Evolutionary conservation across 2,329 filamentous ascomycete genomes (phyloP), one percentile per base, ranked within the genome.

Genomic region (Alternaria sp.): DNA sequence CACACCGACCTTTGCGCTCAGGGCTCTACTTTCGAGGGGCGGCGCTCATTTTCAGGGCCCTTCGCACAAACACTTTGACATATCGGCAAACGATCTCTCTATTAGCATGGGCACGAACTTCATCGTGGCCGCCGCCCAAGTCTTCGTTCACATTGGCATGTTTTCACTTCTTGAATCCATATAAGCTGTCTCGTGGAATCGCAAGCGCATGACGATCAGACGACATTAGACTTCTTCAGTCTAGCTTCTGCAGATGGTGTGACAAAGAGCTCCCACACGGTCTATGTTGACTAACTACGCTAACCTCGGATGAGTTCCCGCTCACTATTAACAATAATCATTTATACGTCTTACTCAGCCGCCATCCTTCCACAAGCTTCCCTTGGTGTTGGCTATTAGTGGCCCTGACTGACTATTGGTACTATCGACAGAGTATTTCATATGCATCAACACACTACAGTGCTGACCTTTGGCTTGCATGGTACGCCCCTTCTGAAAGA

Each of bases 281-380:
- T 23, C 29, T 34, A 21, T 48, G 34, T 49, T 68, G 63, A 66
- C 61, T 62, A 60, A 61, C 44, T 6, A 40, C 61, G 42, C 62
- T 63, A 67, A 52, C 33, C 44, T 54, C 37, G 36, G 36, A 41
- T 44, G 28, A 48, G 50, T 42, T 49, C 36, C 36, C 37, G 51
- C 44, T 56, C 37, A 50, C 40, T 55, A 57, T 66, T 63, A 62
- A 58, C 55, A 63, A 66, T 54, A 56, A 61, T 58, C 46, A 61
- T 63, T 60, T 61, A 56, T 56, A 40, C 52, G 24, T 58, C 67
- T 69, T 66, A 68, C 65, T 69, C 67, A 68, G 60, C 61, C 49
- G 26, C 56, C 37, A 28, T 48, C 45, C 54, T 37, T 51, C 55
- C 36, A 48, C 57, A 58, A 41, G 34, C 33, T 55, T 41, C 40